Conservation (phyloP, 2,329 filamentous ascomycete genomes). For the Torrubiellomyces zombiae region DNA sequence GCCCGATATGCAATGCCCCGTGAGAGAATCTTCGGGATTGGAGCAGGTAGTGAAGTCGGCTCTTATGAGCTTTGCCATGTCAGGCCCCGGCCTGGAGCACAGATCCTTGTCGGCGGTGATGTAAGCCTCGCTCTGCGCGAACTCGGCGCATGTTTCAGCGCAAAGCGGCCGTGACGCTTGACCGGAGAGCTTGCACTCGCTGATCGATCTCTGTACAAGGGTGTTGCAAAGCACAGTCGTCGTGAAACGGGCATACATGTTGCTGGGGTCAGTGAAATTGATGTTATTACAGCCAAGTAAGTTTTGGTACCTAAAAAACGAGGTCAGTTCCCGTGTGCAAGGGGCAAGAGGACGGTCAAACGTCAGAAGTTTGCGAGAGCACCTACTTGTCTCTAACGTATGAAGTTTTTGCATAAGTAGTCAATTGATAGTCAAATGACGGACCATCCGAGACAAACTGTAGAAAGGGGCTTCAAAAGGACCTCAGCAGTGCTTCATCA, state of each 20-base stretch:
- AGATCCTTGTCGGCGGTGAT: slow-evolving; percentile 59
- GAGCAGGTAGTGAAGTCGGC: slow-evolving; percentile 88
- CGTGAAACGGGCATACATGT: slow-evolving; percentile 85
- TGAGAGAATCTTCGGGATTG: slow-evolving; percentile 64
- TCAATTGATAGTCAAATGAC: slow-evolving; percentile 64
- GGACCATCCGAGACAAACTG: slow-evolving; percentile 57
- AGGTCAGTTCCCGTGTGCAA: too few relatives aligned
- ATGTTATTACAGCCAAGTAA: slow-evolving; percentile 67
- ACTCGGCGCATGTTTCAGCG: slow-evolving; percentile 75
- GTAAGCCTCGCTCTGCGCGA: slow-evolving; percentile 75
- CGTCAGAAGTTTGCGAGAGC: background rate
- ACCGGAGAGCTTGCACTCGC: slow-evolving; percentile 48
- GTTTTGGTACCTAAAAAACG: slow-evolving; percentile 61
- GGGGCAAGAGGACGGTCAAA: too few relatives aligned
- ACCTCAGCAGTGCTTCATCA: too few relatives aligned
- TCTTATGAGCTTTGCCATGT: slow-evolving; percentile 62
- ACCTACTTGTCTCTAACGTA: slow-evolving; percentile 65
- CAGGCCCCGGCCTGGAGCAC: slow-evolving; percentile 48
- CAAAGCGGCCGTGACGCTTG: slow-evolving; percentile 59
- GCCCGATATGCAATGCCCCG: slow-evolving; percentile 57
- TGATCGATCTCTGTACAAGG: slow-evolving; percentile 77
- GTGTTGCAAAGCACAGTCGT: slow-evolving; percentile 85
- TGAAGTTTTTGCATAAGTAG: slow-evolving; percentile 52
- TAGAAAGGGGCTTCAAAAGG: slow-evolving; percentile 56
- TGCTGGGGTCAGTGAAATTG: slow-evolving; percentile 59